Evolutionary conservation across 257 asterid species (phyloP).

Genomic region (Vinca minor): DNA sequence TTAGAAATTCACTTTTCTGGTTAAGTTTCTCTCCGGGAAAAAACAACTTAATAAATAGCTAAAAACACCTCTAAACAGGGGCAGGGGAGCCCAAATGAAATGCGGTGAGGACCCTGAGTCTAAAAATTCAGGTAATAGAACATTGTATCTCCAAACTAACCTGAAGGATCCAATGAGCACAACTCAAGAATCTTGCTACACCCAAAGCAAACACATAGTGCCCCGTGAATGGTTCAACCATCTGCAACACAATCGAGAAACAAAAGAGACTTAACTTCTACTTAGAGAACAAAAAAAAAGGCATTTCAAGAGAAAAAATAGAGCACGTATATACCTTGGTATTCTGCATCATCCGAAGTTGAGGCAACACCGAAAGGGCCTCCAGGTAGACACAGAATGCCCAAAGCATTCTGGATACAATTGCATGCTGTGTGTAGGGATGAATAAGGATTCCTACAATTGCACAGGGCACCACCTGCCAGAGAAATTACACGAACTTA

Average conservation of each 20-base stretch:
- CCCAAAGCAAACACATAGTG: slow-evolving; percentile 91
- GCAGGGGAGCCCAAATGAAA: not conserved
- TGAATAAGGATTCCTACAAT: slow-evolving; percentile 52
- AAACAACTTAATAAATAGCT: no score
- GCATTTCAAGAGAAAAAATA: not conserved
- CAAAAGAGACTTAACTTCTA: not conserved
- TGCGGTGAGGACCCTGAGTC: not conserved
- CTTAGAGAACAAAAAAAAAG: not conserved
- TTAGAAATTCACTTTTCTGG: no score
- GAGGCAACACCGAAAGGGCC: slow-evolving; percentile 77
- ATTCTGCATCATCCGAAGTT: slow-evolving; percentile 87
- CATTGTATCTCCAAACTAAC: slow-evolving; percentile 24
- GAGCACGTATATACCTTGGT: slow-evolving; percentile 40
- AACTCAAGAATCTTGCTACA: slow-evolving; percentile 66
- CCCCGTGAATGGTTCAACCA: slow-evolving; percentile 88
- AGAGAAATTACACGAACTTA: not conserved
- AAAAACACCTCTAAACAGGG: no score
- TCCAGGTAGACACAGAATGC: slow-evolving; percentile 77
- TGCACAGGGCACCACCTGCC: slow-evolving; percentile 56
- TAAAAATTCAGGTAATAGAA: not conserved
- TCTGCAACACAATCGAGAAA: slow-evolving; percentile 29
- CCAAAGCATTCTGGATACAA: slow-evolving; percentile 57
- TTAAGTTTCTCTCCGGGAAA: no score
- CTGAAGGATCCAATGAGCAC: slow-evolving; percentile 95
- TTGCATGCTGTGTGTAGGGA: slow-evolving; percentile 44